phyloP scores from a whole-genome alignment of 1,139 yeast species.

The Pichia sp. region DNA sequence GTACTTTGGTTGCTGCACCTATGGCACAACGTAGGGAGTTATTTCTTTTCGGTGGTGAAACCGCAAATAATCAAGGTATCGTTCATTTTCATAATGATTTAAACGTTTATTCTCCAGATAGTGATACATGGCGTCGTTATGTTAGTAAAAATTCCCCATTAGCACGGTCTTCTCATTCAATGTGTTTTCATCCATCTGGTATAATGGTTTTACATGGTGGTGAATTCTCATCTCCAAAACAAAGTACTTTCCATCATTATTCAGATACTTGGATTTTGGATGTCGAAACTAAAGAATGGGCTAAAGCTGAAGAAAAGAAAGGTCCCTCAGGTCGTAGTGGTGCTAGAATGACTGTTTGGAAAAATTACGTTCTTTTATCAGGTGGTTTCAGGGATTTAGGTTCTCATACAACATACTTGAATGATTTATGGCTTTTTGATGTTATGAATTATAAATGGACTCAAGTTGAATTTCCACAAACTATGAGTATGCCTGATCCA shows the following conservation, averaged over 20 bases:
- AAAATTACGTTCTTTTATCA: conserved; percentile 73
- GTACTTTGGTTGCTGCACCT: conserved; percentile 73
- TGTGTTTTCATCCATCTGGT: conserved; percentile 92
- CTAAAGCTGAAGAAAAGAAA: conserved; percentile 63
- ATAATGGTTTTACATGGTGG: conserved; percentile 86
- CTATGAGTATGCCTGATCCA: conserved; percentile 79
- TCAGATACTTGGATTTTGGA: conserved; percentile 95
- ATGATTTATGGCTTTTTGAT: conserved; percentile 91
- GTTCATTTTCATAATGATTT: conserved; percentile 78
- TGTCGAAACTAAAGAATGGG: conserved; percentile 81
- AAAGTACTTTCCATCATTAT: conserved; percentile 90
- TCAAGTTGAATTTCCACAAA: conserved; percentile 80
- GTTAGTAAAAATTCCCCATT: conserved; percentile 83
- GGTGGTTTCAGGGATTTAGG: conserved; percentile 96
- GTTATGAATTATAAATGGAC: conserved; percentile 85
- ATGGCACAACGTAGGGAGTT: conserved; percentile 71
- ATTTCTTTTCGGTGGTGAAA: conserved; percentile 86
- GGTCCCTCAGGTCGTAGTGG: conserved; percentile 90
- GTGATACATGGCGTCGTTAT: conserved; percentile 74
- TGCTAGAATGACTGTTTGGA: conserved; percentile 87
- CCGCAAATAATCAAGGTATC: conserved; percentile 43
- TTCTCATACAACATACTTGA: conserved; percentile 69
- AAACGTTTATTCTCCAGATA: conserved; percentile 65
- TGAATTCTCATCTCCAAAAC: conserved; percentile 94
- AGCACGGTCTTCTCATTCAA: conserved; percentile 90